phyloP scores from a whole-genome alignment of 2,329 filamentous ascomycete genomes.

The Trichoderma polysporum region DNA sequence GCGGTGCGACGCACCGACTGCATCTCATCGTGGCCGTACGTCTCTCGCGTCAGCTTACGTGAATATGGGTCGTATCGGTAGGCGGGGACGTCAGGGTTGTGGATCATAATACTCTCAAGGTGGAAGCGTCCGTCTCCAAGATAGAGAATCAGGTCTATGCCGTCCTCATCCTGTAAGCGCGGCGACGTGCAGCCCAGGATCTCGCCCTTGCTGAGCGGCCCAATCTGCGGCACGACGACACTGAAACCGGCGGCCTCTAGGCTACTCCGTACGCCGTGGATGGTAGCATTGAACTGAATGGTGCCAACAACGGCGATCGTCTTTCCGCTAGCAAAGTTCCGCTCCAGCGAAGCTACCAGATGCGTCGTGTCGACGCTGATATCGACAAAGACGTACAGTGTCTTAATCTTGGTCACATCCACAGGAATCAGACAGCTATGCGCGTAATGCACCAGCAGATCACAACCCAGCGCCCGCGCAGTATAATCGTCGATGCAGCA shows the following conservation, averaged over 20 bases:
- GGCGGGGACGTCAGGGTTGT: constrained; percentile 85
- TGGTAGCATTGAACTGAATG: constrained; percentile 97
- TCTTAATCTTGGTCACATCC: constrained; percentile 94
- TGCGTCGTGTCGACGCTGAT: constrained; percentile 93
- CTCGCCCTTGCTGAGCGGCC: constrained; percentile 89
- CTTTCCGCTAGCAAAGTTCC: constrained; percentile 83
- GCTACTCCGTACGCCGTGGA: constrained; percentile 77
- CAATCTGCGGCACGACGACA: constrained; percentile 86
- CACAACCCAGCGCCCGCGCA: constrained; percentile 87
- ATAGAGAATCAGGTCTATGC: constrained; percentile 78
- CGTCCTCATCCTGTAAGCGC: constrained; percentile 55
- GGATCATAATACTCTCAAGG: constrained; percentile 98
- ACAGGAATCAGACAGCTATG: constrained; percentile 96
- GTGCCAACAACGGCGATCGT: constrained; percentile 92
- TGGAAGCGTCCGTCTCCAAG: constrained; percentile 93
- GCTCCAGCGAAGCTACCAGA: constrained; percentile 79
- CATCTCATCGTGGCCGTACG: constrained; percentile 90
- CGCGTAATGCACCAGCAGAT: constrained; percentile 93
- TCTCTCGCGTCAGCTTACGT: constrained; percentile 84
- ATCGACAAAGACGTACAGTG: constrained; percentile 96
- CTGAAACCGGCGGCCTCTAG: constrained; percentile 83
- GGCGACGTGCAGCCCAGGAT: constrained; percentile 97
- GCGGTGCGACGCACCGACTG: constrained; percentile 75
- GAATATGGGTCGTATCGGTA: constrained; percentile 98
- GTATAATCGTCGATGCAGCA: constrained; percentile 99